phyloP scores from a whole-genome alignment of 2,329 filamentous ascomycete genomes.

The Dactylellina cionopaga region DNA sequence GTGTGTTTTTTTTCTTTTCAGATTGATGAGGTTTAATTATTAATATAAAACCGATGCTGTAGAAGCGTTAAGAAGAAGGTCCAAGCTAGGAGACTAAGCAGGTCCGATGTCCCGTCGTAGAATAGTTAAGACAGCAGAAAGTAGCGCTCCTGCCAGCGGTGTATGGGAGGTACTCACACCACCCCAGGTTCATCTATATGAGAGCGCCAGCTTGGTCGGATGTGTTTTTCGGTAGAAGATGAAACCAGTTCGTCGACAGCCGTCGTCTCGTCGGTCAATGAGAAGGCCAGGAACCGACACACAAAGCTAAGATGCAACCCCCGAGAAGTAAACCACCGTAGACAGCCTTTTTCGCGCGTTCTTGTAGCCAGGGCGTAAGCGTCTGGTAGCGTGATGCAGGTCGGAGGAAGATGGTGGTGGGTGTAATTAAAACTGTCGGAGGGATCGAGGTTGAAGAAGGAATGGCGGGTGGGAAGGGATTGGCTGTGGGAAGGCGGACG shows the following conservation, averaged over 20 bases:
- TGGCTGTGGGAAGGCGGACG: constrained; percentile 28
- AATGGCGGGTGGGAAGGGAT: constrained; percentile 5
- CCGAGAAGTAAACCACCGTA: no score
- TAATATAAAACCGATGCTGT: constrained; percentile 14
- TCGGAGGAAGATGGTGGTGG: not conserved
- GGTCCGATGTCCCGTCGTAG: not conserved
- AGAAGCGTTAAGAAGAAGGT: constrained; percentile 23
- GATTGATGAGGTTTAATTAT: not conserved
- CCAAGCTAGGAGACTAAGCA: constrained; percentile 26
- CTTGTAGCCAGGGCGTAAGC: no score
- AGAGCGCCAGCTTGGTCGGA: not conserved
- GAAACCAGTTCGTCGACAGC: constrained; percentile 5
- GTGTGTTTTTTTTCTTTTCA: not conserved
- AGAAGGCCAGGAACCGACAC: not conserved
- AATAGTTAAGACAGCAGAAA: not conserved
- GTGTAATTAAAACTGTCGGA: not conserved
- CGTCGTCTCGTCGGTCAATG: not conserved
- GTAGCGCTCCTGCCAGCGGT: constrained; percentile 9
- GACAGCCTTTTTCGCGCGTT: not conserved
- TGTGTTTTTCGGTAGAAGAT: not conserved
- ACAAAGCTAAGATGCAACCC: not conserved
- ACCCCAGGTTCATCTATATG: constrained; percentile 8
- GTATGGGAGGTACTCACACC: constrained; percentile 15
- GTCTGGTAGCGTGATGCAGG: no score
- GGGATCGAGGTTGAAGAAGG: not conserved